Evolutionary conservation across 2,329 filamentous ascomycete species (phyloP), one percentile per base, ranked within the genome.

Genomic region (Trichoderma brevicompactum): DNA sequence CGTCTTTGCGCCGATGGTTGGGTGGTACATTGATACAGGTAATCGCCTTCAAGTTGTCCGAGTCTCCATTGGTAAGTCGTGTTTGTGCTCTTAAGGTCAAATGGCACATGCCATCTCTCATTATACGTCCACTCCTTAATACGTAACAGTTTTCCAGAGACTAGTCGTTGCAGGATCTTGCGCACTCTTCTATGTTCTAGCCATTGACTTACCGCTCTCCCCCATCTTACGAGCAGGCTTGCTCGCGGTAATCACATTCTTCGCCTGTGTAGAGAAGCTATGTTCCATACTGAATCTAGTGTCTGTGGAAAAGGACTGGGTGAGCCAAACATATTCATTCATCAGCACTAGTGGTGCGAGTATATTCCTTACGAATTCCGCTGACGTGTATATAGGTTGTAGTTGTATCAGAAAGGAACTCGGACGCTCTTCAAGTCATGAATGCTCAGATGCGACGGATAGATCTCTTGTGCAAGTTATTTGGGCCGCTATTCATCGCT

Each of bases 251-350:
- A 46, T 55, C 8, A 60, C 61, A 0, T 17, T 85, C 0, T 76
- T 92, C 50, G 88, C 88, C 0, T 90, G 89, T 64, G 71, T 89
- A 1, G 91, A 93, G 75, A 93, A 92, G 73, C 75, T 92, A 8
- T 82, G 80, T 13, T 82, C 87, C 1, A 81, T 88, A 6, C 81
- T 87, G 73, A 92, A 92, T 72, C 80, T 85, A 0, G 84, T 92
- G 0, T 81, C 90, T 0, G 82, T 93, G 0, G 90, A 92, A 74
- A 80, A 87, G 70, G 90, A 93, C 70, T 92, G 90, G 89, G 82
- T 86, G 68, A 44, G 64, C 17, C 3, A 49, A n/a, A 10, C 7
- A 7, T 15, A 15, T 50, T 5, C 7, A 12, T 32, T 4, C 19
- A 8, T 10, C 46, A 32, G 5, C 48, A n/a, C 7, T 8, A 10